Conservation (phyloP, 768 basidiomycete species). For the Amanita thiersii region DNA sequence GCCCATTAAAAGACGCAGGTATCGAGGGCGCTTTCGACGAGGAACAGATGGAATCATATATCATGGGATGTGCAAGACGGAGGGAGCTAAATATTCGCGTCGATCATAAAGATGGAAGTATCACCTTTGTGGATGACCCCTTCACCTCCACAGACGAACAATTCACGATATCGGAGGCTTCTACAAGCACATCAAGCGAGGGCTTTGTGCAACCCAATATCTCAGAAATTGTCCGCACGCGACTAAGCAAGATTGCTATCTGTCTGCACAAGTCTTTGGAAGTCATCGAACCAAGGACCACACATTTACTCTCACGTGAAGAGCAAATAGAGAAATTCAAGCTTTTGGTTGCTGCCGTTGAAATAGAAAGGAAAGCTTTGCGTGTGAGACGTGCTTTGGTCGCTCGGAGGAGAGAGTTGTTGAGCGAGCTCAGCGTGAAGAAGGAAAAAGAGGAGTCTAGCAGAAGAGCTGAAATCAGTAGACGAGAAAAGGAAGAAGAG, state of each 20-base stretch:
- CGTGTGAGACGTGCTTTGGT: slow-evolving; percentile 73
- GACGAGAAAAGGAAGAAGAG: slow-evolving; percentile 67
- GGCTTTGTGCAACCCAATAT: slow-evolving; percentile 60
- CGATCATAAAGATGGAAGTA: slow-evolving; percentile 80
- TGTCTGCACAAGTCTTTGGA: slow-evolving; percentile 67
- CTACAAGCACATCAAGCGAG: slow-evolving; percentile 19
- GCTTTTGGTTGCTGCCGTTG: slow-evolving; percentile 52
- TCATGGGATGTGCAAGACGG: slow-evolving; percentile 86
- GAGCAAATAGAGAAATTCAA: slow-evolving; percentile 52
- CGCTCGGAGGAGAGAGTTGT: slow-evolving; percentile 75
- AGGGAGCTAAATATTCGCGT: slow-evolving; percentile 83
- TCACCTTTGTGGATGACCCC: slow-evolving; percentile 78
- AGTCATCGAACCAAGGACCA: slow-evolving; percentile 37
- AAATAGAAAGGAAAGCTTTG: slow-evolving; percentile 71
- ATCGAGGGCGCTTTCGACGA: slow-evolving; percentile 52
- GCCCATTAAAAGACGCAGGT: slow-evolving; percentile 56
- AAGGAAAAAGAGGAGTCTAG: slow-evolving; percentile 87
- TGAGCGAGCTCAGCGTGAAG: slow-evolving; percentile 75
- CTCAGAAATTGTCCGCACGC: slow-evolving; percentile 65
- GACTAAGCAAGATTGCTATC: slow-evolving; percentile 68
- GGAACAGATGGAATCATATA: slow-evolving; percentile 82
- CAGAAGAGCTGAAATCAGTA: slow-evolving; percentile 58
- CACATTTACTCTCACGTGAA: slow-evolving; percentile 31
- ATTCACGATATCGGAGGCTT: slow-evolving; percentile 19
- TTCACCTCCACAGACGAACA: slow-evolving; percentile 41